Evolutionary conservation across 2,329 filamentous ascomycete genomes (phyloP).

Genomic region (Beauveria varroae): DNA sequence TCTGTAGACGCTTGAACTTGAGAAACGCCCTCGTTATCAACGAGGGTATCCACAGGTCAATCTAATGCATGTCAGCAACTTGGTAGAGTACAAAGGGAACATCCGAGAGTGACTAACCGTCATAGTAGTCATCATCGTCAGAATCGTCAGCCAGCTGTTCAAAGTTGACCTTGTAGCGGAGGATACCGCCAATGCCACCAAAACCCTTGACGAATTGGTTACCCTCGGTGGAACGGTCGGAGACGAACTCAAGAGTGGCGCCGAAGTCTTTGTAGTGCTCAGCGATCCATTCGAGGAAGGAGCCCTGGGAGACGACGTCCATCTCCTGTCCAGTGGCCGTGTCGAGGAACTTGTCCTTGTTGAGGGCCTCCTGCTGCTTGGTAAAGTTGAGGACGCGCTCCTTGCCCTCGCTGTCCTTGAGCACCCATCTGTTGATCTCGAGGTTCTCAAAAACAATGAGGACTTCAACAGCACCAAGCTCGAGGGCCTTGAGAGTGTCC

Average conservation of each 20-base stretch:
- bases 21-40: slow-evolving; percentile 74
- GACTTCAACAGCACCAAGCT: slow-evolving; percentile 88
- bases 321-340: slow-evolving; percentile 95
- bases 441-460: slow-evolving; percentile 97
- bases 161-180: slow-evolving; percentile 99
- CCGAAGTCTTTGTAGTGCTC: slow-evolving; percentile 98
- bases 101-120: slow-evolving; percentile 33
- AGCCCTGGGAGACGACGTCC: slow-evolving; percentile 80
- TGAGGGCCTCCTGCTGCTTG: slow-evolving; percentile 63
- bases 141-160: slow-evolving; percentile 94
- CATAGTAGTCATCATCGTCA: slow-evolving; percentile 92
- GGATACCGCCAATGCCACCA: slow-evolving; percentile 92
- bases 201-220: slow-evolving; percentile 99
- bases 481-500: slow-evolving; percentile 92
- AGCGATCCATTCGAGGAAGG: slow-evolving; percentile 99
- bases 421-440: slow-evolving; percentile 83
- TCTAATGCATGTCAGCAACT: slow-evolving; percentile 39
- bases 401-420: slow-evolving; percentile 69
- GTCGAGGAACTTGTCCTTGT: slow-evolving; percentile 85
- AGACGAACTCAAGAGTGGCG: slow-evolving; percentile 92
- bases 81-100: slow-evolving; percentile 7
- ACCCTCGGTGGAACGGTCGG: slow-evolving; percentile 92
- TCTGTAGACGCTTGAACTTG: slow-evolving; percentile 47
- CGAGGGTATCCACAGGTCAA: slow-evolving; percentile 89
- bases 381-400: slow-evolving; percentile 80